Conservation (phyloP, 2,329 filamentous ascomycete species). For the Sporothrix curviconia region DNA sequence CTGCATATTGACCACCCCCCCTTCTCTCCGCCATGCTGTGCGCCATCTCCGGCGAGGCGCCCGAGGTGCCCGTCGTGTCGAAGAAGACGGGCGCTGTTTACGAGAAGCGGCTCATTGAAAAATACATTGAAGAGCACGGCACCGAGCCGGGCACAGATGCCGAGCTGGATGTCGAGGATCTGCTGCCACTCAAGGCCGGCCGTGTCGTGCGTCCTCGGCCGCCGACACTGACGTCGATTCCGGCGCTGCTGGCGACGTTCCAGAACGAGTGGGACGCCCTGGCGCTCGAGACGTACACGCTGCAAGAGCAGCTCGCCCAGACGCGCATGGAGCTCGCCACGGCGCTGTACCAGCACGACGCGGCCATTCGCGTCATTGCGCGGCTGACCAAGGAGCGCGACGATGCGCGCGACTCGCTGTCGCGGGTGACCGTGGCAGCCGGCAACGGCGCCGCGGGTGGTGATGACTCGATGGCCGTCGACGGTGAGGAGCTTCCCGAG, state of each 20-base stretch:
- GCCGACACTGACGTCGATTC: conserved; percentile 91
- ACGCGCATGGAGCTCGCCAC: conserved; percentile 90
- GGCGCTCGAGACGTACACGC: conserved; percentile 82
- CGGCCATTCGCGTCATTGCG: conserved; percentile 90
- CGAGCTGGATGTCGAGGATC: conserved; percentile 73
- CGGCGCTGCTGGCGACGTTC: conserved; percentile 85
- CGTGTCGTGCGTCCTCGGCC: conserved; percentile 82
- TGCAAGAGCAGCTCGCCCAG: conserved; percentile 82
- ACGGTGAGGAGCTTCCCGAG: conserved; percentile 69
- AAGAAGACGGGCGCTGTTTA: conserved; percentile 85
- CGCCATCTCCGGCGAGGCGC: conserved; percentile 81
- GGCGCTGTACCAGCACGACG: conserved; percentile 93
- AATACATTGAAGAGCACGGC: conserved; percentile 83
- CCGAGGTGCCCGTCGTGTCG: conserved; percentile 89
- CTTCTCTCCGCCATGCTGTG: conserved; percentile 24
- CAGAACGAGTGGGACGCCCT: conserved; percentile 98
- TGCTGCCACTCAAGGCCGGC: conserved; percentile 78
- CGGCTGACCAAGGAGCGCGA: conserved; percentile 85
- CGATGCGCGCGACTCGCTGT: conserved; percentile 82
- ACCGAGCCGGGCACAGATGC: conserved; percentile 88
- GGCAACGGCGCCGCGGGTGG: conserved; percentile 38
- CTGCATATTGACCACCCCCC: not conserved
- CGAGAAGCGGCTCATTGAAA: conserved; percentile 90
- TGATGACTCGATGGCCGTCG: conserved; percentile 83
- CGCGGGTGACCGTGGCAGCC: conserved; percentile 66